A percentile compares a stretch with the other conserved stretches of the same genome.
Evolutionary conservation across 2,329 filamentous ascomycete genomes (phyloP).

Genomic region (Blastomyces gilchristii): DNA sequence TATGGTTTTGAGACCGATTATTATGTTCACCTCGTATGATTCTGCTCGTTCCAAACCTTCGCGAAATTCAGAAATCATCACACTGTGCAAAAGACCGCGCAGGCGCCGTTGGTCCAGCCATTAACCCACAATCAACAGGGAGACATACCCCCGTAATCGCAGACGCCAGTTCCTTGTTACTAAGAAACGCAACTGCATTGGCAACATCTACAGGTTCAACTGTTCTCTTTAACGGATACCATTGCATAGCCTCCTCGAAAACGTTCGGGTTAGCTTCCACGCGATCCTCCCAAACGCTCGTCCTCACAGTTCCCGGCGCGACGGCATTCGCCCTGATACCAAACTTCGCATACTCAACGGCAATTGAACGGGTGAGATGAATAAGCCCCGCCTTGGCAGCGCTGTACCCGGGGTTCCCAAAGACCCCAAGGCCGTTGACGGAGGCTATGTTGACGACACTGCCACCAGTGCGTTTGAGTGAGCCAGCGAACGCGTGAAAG

Average conservation of each 20-base stretch:
- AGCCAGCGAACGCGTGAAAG: conserved; percentile 16
- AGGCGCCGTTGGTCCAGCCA: conserved; percentile 18
- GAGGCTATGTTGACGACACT: conserved; percentile 18
- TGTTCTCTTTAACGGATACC: conserved; percentile 19
- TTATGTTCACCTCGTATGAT: not conserved
- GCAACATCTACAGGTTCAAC: conserved; percentile 21
- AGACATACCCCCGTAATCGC: conserved; percentile 20
- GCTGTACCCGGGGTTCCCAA: conserved; percentile 25
- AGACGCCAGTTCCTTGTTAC: conserved; percentile 15
- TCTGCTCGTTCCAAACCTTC: not conserved
- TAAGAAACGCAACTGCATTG: conserved; percentile 20
- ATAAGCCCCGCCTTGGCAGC: conserved; percentile 34
- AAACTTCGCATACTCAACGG: conserved; percentile 25
- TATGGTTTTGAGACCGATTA: not conserved
- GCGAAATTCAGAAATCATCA: conserved; percentile 10
- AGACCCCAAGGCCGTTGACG: conserved; percentile 18
- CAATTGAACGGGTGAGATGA: conserved; percentile 32
- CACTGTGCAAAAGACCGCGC: conserved; percentile 18
- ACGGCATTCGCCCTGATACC: conserved; percentile 34
- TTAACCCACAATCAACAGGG: conserved; percentile 20
- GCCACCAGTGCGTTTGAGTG: conserved; percentile 14
- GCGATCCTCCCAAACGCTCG: conserved; percentile 15
- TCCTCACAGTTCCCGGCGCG: conserved; percentile 20
- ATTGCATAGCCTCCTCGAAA: conserved; percentile 16
- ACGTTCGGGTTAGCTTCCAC: conserved; percentile 13